Percentiles rank a stretch among this genome's conserved stretches.
Evolutionary conservation across 371 early-diverging fungal species (phyloP).

Genomic region (Syncephalastrum racemosum): DNA sequence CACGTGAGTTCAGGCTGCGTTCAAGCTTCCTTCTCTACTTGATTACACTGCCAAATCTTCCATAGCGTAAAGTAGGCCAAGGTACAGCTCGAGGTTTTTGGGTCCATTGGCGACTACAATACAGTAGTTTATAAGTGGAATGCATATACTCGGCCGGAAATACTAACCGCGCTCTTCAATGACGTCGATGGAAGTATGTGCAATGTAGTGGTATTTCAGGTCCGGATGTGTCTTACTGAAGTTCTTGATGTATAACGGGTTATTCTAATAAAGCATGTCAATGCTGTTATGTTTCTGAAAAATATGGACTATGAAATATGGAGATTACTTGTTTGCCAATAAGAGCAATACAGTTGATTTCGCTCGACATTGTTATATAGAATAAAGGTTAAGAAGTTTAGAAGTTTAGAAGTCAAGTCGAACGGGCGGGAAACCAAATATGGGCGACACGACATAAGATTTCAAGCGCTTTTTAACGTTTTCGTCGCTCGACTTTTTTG

Average conservation of each 20-base stretch:
- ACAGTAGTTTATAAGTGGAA: not conserved
- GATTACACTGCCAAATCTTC: constrained; percentile 82
- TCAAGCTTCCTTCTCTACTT: not conserved
- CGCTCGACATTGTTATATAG: constrained; percentile 44
- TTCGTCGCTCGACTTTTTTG: too few species aligned
- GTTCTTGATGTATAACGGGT: constrained; percentile 81
- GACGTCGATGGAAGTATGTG: constrained; percentile 85
- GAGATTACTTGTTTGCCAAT: constrained; percentile 55
- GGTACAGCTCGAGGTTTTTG: constrained; percentile 73
- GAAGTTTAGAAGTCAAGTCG: too few species aligned
- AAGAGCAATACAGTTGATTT: constrained; percentile 75
- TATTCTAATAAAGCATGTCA: constrained; percentile 56
- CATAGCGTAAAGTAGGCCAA: constrained; percentile 83
- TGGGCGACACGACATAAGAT: too few species aligned
- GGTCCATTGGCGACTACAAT: constrained; percentile 53
- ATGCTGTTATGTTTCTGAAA: not conserved
- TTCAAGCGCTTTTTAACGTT: too few species aligned
- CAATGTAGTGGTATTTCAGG: constrained; percentile 86
- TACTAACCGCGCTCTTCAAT: constrained; percentile 81
- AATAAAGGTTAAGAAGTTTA: not conserved
- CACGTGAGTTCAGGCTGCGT: not conserved
- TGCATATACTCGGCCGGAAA: too few species aligned
- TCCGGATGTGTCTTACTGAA: constrained; percentile 74
- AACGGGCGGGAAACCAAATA: too few species aligned
- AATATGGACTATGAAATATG: not conserved